phyloP scores from a whole-genome alignment of 2,329 filamentous ascomycete genomes.

The Colletotrichum brevisporum region DNA sequence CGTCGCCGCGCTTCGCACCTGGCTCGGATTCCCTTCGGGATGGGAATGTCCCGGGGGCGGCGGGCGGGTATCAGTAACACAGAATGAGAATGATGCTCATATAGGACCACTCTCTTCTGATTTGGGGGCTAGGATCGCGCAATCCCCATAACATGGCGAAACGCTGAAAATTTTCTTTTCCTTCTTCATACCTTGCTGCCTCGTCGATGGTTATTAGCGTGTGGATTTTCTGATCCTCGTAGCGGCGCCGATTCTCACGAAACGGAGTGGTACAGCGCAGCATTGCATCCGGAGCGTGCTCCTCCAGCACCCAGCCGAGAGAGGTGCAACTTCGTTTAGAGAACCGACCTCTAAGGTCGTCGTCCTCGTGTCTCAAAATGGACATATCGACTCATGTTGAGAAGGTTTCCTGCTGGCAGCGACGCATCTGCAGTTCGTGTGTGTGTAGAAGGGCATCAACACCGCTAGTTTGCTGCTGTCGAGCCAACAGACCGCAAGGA shows the following conservation, averaged over 20 bases:
- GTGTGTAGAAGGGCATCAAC: slow-evolving; percentile 5
- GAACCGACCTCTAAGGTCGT: too few species aligned
- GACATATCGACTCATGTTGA: too few species aligned
- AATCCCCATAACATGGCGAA: slow-evolving; percentile 17
- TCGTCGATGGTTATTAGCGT: not conserved
- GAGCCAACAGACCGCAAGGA: slow-evolving; percentile 14
- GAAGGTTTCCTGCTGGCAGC: not conserved
- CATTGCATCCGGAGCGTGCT: slow-evolving; percentile 28
- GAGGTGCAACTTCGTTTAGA: slow-evolving; percentile 21
- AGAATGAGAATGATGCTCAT: slow-evolving; percentile 25
- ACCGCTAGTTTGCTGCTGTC: slow-evolving; percentile 17
- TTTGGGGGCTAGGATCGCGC: slow-evolving; percentile 22
- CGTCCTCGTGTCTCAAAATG: too few species aligned
- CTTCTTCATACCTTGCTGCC: slow-evolving; percentile 8
- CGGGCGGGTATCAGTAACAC: slow-evolving; percentile 10
- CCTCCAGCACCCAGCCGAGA: slow-evolving; percentile 21
- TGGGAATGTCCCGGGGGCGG: slow-evolving; percentile 22
- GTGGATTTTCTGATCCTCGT: not conserved
- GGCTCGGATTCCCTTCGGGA: slow-evolving; percentile 38
- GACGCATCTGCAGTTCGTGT: not conserved
- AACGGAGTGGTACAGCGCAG: not conserved
- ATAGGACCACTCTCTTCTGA: slow-evolving; percentile 39
- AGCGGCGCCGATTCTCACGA: slow-evolving; percentile 3
- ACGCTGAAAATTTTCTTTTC: not conserved
- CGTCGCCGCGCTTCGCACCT: not conserved